These are phyloP conservation scores for bread wheat (Triticum aestivum) DNA, from an alignment of 176 grass and related monocot species.

Conservation along the genomic window IWGSC_CS_RefSeq_v2.1 NC_057807.1:34717948-34718447, in stretches of 20 bases:
- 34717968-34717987: neutral
- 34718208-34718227: neutral
- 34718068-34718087: no score
- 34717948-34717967: no score
- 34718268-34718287: neutral
- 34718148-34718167: neutral
- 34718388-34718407: constrained; percentile 1
- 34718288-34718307: neutral
- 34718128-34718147: neutral
- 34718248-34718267: neutral
- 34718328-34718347: neutral
- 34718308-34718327: neutral
- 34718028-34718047: neutral
- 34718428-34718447: neutral
- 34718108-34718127: neutral
- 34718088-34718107: no score
- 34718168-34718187: neutral
- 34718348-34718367: neutral
- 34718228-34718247: neutral
- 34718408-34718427: neutral
- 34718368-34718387: neutral
- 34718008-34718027: neutral
- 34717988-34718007: neutral
- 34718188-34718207: neutral
- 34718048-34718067: no score